These are phyloP conservation scores for Mortierella sp. DNA, from an alignment of 371 early-diverging fungal genomes.

Conservation along the genomic window DNA sequence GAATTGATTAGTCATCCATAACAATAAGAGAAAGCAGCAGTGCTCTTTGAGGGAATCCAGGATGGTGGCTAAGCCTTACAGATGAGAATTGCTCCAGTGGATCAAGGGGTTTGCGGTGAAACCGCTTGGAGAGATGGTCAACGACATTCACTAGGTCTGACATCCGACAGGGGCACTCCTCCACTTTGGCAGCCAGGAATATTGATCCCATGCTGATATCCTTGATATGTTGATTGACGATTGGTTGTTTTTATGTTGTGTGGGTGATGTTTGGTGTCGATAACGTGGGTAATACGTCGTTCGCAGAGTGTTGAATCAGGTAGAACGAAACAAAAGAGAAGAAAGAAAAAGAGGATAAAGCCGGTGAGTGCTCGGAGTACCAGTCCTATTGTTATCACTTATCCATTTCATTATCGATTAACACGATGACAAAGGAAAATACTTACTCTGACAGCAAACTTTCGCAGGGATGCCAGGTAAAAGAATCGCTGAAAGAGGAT, in stretches of 20 bases:
- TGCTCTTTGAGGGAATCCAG: not conserved
- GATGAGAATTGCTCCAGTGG: constrained; percentile 47
- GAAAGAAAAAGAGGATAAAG: not conserved
- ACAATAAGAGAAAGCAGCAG: not conserved
- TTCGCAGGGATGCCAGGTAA: constrained; percentile 80
- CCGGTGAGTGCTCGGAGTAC: constrained; percentile 4
- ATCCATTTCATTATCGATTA: not conserved
- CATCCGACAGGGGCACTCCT: constrained; percentile 85
- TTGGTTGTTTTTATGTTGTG: not conserved
- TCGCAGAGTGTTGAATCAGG: not conserved
- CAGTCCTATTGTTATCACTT: not conserved
- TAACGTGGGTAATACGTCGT: too few species aligned
- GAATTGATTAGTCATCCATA: not conserved
- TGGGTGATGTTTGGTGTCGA: not conserved
- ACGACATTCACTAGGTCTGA: constrained; percentile 85
- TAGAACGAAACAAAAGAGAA: constrained; percentile 14
- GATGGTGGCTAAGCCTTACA: not conserved
- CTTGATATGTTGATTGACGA: constrained; percentile 49
- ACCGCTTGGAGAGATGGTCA: constrained; percentile 73
- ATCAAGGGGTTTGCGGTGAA: constrained; percentile 64
- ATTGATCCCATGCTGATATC: constrained; percentile 88
- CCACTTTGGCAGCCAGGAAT: constrained; percentile 92
- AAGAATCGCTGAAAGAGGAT: constrained; percentile 95
- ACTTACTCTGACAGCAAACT: constrained; percentile 78
- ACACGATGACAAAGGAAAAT: too few species aligned